Base-by-base conservation (phyloP, 1,284 basidiomycete species). In the Ceratobasidium theobromae region DNA sequence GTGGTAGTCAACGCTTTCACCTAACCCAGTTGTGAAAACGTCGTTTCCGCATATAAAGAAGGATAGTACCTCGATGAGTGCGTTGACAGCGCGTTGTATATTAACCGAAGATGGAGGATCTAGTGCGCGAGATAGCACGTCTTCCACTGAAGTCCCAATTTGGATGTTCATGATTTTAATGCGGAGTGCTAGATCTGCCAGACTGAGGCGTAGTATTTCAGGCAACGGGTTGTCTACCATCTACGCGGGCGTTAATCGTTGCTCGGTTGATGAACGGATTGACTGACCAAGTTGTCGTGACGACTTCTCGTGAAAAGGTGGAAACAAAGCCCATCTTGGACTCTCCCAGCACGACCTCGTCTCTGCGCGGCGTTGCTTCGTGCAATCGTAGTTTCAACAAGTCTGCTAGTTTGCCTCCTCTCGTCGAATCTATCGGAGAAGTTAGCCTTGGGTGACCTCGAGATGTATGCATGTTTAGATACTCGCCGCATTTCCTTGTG, bases 161-260 rank as follows among this genome's bases (percentile, higher is more conserved):
- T 91, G 89, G 48, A 97, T 81, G 73, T 92, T 94, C 85, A 99
- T 91, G 68, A 98, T 96, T 79, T 99, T 99, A 78, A 96, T 98
- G 54, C 95, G 88, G 53, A 99, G 80, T 0, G 95, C 93, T 18
- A 99, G 84, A 75, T 98, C 95, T 66, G 96, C 95, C 28, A 99
- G 80, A 70, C 95, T 97, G 3, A 99, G 80, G 25, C 97, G 86
- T 77, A 93, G 87, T 86, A 99, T 99, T 76, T 99, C 96, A 0
- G 96, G 97, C 48, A 95, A 82, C 1, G 95, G 95, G 75, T 95
- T 89, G 23, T 95, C 92, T 1, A 90, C 87, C 79, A 99, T 84
- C 92, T 95, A 57, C 5, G 54, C 33, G 54, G 54, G 35, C 32
- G 9, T 64, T 72, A 33, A 74, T 69, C 45, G 57, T 28, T 48